Evolutionary conservation across 116 monocot species (phyloP), one percentile per base, ranked within the genome.

Genomic region (Zostera marina): DNA sequence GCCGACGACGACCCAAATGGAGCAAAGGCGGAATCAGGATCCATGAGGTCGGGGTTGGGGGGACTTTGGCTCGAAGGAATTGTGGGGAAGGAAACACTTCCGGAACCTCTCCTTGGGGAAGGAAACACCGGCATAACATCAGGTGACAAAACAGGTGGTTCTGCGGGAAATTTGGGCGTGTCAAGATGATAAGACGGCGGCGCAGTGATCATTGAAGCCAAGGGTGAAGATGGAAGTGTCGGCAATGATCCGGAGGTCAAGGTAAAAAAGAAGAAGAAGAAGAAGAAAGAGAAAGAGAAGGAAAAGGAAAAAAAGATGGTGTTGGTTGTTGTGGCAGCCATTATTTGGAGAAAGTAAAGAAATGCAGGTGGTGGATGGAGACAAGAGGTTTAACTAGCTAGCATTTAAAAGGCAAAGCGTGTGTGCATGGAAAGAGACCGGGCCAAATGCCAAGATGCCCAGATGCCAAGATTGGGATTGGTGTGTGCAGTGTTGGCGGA

Each of bases 81-180:
- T n/a, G 24, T 55, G 14, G 55, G 55, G 2, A 55, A 11, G 11
- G 55, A 25, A 3, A 10, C 54, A 5, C 1, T 23, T 23, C 23
- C 22, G 49, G 15, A 16, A 20, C 20, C 49, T 51, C 49, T 51
- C 49, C 49, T 21, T 16, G 83, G 83, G 5, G 79, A 63, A 26
- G 83, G 83, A 22, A 79, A 58, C 22, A 56, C 46, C 7, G 83
- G 79, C 62, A 68, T 64, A 11, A 53, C 26, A 46, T 83, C 83
- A 3, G 78, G 79, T 5, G 79, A 22, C 17, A 67, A 25, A 0
- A 72, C 47, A 10, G 78, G 78, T 44, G 67, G 60, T 12, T 32
- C 25, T 41, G 66, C 25, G 23, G 59, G 48, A 21, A 58, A 51
- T 45, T 63, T 53, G 16, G 74, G 74, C 25, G 19, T 40, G 49